Evolutionary conservation across 2,329 filamentous ascomycete genomes (phyloP).

Genomic region (Sordariomycetes sp.): DNA sequence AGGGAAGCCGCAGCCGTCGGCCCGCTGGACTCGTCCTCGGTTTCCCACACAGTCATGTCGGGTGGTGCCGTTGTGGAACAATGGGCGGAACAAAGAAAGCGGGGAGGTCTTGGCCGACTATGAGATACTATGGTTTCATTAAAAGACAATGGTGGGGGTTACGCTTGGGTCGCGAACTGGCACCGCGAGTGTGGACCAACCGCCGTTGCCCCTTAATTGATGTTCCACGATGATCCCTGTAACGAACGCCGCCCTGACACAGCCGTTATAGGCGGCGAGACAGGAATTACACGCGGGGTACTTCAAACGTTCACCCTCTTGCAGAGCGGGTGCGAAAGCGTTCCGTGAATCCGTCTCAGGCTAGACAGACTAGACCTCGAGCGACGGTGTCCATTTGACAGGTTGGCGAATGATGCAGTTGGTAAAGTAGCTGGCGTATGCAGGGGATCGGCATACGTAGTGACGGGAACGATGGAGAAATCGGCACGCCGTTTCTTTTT

Average conservation of each 20-base stretch:
- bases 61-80: background rate
- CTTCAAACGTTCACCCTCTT: too few species aligned
- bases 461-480: background rate
- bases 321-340: too few species aligned
- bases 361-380: background rate
- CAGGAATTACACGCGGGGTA: too few species aligned
- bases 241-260: background rate
- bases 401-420: background rate
- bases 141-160: background rate
- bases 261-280: too few species aligned
- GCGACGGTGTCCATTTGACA: background rate
- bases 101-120: background rate
- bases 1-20: slow-evolving; percentile 42
- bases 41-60: slow-evolving; percentile 46
- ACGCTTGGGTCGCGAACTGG: background rate
- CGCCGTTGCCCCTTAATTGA: background rate
- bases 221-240: background rate
- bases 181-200: background rate
- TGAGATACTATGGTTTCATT: background rate
- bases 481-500: background rate
- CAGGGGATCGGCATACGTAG: background rate
- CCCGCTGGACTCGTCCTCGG: slow-evolving; percentile 46
- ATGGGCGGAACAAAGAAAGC: background rate
- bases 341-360: background rate
- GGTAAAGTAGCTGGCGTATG: background rate